phyloP scores from a whole-genome alignment of 371 early-diverging fungal species.

The Batkoa obscura region DNA sequence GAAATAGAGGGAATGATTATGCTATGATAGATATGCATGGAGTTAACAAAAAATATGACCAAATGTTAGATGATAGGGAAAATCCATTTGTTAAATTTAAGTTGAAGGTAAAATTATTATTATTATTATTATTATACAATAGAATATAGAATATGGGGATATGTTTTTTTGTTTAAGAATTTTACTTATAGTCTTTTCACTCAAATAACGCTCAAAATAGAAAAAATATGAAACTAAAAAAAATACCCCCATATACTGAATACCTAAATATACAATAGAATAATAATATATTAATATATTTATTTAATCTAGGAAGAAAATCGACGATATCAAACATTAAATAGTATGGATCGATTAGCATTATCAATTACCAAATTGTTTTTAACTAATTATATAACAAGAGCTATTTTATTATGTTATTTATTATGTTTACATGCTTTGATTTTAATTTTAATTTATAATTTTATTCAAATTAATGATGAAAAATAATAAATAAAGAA shows the following conservation, averaged over 20 bases:
- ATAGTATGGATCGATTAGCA: not conserved
- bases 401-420: not conserved
- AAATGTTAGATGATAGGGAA: slow-evolving; percentile 62
- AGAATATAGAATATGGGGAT: not conserved
- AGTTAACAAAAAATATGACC: slow-evolving; percentile 45
- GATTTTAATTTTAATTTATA: not conserved
- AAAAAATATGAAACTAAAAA: no score
- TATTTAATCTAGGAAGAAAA: not conserved
- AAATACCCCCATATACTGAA: no score
- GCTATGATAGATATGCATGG: slow-evolving; percentile 12
- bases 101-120: slow-evolving; percentile 20
- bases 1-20: slow-evolving; percentile 13
- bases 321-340: slow-evolving; percentile 2
- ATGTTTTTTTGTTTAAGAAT: no score
- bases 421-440: not conserved
- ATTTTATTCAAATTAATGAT: not conserved
- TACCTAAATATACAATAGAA: no score
- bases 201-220: no score
- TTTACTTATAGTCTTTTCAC: no score
- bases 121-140: not conserved
- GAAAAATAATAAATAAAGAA: no score
- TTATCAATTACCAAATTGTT: not conserved
- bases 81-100: slow-evolving; percentile 80
- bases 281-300: not conserved
- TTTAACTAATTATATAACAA: not conserved